Evolutionary conservation across 257 asterid species (phyloP), one percentile per base, ranked within the genome.

Genomic region (Jacaranda copaia): DNA sequence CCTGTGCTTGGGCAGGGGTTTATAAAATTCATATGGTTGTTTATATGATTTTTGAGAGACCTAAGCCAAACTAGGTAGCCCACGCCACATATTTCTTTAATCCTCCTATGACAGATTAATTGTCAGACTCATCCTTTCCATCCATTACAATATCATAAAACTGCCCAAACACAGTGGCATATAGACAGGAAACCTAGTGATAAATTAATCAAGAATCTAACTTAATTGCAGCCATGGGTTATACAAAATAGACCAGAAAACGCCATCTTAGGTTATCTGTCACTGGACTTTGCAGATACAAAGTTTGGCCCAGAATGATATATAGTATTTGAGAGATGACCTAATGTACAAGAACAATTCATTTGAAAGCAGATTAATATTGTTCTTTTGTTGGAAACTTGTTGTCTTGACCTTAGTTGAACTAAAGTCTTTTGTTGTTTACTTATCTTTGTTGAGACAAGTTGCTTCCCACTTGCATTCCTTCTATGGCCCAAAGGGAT

Each of bases 191-290:
- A 46, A 58, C 77, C 52, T 42, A 74, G 11, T 61, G 1, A 75
- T 70, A 78, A 71, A 75, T 43, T 68, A 76, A 76, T 60, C 16
- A 76, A 0, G 38, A 40, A 61, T 61, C 69, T 72, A 78, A 38
- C 70, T 46, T 12, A 14, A 56, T 61, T 76, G 63, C 74, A 64
- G 16, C 74, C 20, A 81, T 76, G 72, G 72, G 76, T 59, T 80
- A 52, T 40, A 45, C 35, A 72, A 76, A 42, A 59, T 63, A 48
- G 75, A 70, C 58, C 25, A 20, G 68, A 74, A 75, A 81, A 79
- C 13, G 83, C 53, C 89, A 82, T 81, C 87, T 83, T 86, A 80
- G 85, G 81, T 87, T 74, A 78, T 79, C 85, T 80, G 77, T 70
- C 70, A 78, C 55, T 78, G 70, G 72, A 52, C 74, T 66, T 66